A percentile compares a stretch with the other conserved stretches of the same genome.
Evolutionary conservation across 352 stramenopile genomes (phyloP).

Genomic region (Globisporangium apiculatum): DNA sequence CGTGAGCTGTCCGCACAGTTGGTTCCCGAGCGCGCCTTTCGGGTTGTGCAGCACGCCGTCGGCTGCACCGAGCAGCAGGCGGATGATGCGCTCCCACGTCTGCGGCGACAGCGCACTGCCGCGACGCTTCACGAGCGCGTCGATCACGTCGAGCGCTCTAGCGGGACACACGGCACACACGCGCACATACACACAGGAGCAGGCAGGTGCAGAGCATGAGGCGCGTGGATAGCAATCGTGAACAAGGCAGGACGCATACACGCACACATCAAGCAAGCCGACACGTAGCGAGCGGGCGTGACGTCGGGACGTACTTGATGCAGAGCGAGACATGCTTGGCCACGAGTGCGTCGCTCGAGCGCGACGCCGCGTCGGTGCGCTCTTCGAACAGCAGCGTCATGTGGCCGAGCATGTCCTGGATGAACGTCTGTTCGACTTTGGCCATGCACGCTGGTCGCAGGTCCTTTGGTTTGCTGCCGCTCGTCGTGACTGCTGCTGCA

Average conservation of each 20-base stretch:
- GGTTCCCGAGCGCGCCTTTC: conserved; percentile 63
- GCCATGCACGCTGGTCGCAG: conserved; percentile 65
- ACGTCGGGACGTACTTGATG: conserved; percentile 33
- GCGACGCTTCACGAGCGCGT: conserved; percentile 61
- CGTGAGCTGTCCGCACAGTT: conserved; percentile 69
- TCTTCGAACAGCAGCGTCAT: conserved; percentile 88
- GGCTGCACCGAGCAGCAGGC: conserved; percentile 62
- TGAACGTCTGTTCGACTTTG: conserved; percentile 79
- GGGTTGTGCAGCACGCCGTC: conserved; percentile 74
- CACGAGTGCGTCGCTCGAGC: conserved; percentile 26
- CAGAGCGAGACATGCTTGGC: conserved; percentile 71
- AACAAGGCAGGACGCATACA: neutral
- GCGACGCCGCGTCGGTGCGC: conserved; percentile 24
- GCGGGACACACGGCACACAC: conserved; percentile 1
- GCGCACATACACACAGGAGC: no score
- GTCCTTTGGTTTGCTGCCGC: conserved; percentile 38
- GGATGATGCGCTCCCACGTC: conserved; percentile 83
- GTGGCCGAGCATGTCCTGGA: conserved; percentile 81
- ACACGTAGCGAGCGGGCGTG: neutral
- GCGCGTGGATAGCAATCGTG: no score
- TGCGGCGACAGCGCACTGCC: conserved; percentile 48
- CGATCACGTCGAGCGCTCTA: conserved; percentile 77
- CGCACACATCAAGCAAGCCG: neutral
- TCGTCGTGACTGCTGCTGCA: conserved; percentile 12
- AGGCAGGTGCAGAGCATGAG: no score